These are phyloP conservation scores for Starmerella cellae DNA, from an alignment of 805 yeast genomes.

Conservation along the genomic window DNA sequence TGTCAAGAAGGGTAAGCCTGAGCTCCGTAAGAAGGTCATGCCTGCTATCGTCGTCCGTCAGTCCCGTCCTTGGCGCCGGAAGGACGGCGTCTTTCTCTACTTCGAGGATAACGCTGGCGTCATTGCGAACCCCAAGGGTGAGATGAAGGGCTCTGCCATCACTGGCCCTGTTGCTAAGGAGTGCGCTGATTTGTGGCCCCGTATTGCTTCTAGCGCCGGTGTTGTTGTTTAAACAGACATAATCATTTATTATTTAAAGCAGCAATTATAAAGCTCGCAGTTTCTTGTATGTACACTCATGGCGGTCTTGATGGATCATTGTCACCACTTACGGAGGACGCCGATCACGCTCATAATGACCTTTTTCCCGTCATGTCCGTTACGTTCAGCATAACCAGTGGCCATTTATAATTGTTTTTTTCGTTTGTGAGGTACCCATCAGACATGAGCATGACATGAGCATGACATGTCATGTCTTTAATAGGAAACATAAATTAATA, in stretches of 20 bases:
- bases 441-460: too few species aligned
- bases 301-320: too few species aligned
- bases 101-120: conserved; percentile 99
- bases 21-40: conserved; percentile 99
- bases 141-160: conserved; percentile 99
- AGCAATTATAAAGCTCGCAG: not conserved
- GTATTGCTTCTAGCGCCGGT: conserved; percentile 99
- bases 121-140: conserved; percentile 99
- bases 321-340: too few species aligned
- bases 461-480: too few species aligned
- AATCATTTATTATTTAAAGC: conserved; percentile 2
- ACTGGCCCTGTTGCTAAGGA: conserved; percentile 99
- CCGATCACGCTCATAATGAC: too few species aligned
- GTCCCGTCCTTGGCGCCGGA: conserved; percentile 99
- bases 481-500: too few species aligned
- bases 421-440: too few species aligned
- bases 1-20: conserved; percentile 99
- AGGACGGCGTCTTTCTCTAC: conserved; percentile 98
- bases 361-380: too few species aligned
- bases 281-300: too few species aligned
- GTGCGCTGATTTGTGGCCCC: conserved; percentile 99
- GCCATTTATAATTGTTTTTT: too few species aligned
- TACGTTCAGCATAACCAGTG: too few species aligned
- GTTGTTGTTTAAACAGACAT: conserved; percentile 73
- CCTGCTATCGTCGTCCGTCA: conserved; percentile 99